phyloP scores from a whole-genome alignment of 1,284 basidiomycete species.

The Hypsizygus ulmarius region DNA sequence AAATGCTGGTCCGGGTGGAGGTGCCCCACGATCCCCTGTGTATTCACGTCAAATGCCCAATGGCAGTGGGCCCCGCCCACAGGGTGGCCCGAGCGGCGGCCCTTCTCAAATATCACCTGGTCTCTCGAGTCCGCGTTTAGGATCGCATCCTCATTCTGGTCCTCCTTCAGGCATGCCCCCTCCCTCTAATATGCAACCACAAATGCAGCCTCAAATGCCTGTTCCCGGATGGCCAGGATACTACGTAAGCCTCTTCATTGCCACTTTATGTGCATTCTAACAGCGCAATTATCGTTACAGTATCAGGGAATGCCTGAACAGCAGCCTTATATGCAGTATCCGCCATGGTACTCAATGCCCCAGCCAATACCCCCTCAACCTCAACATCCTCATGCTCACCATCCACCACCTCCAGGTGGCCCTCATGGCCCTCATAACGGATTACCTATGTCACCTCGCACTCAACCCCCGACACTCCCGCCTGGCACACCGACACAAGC shows the following conservation, averaged over 20 bases:
- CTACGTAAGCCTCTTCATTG: conserved; percentile 36
- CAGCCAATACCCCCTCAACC: conserved; percentile 32
- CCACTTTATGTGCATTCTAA: background rate
- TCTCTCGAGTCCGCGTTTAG: conserved; percentile 64
- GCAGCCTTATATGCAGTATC: conserved; percentile 25
- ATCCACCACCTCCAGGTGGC: conserved; percentile 39
- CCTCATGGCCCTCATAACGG: conserved; percentile 35
- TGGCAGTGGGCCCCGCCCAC: conserved; percentile 55
- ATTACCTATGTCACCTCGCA: conserved; percentile 63
- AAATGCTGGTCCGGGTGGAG: conserved; percentile 41
- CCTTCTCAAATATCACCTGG: conserved; percentile 46
- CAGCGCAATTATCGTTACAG: conserved; percentile 9
- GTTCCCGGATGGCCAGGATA: conserved; percentile 33
- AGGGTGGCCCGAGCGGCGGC: conserved; percentile 50
- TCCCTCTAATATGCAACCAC: conserved; percentile 40
- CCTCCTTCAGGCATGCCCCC: conserved; percentile 46
- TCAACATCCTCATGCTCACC: conserved; percentile 34
- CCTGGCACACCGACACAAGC: conserved; percentile 65
- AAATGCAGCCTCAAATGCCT: conserved; percentile 33
- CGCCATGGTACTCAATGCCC: conserved; percentile 27
- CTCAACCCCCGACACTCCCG: conserved; percentile 52
- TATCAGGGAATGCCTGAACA: conserved; percentile 26
- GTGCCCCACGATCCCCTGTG: conserved; percentile 61
- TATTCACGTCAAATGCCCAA: conserved; percentile 63
- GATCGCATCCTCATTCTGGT: conserved; percentile 50